Evolutionary conservation across 257 asterid species (phyloP).

Genomic region (Nicotiana benthamiana): DNA sequence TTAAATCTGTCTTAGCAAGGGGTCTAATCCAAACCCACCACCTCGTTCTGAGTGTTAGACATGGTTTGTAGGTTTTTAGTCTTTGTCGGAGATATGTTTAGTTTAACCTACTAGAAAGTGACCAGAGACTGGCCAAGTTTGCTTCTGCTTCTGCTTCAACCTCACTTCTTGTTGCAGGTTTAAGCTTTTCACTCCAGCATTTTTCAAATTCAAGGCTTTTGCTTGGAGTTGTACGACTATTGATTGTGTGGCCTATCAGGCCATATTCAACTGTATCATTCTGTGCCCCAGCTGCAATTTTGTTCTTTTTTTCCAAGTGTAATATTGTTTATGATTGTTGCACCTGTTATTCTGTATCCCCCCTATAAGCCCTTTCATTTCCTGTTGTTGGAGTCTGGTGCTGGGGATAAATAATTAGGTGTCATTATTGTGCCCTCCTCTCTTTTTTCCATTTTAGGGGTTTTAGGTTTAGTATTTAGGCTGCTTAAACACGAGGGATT

Average conservation of each 20-base stretch:
- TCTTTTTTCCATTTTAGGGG: background rate
- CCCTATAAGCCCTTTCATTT: background rate
- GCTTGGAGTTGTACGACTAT: slow-evolving; percentile 22
- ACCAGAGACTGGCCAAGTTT: background rate
- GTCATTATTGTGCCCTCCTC: background rate
- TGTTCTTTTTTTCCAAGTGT: background rate
- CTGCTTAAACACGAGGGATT: background rate
- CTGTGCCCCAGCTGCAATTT: background rate
- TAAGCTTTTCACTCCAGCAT: slow-evolving; percentile 12
- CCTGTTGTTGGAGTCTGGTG: background rate
- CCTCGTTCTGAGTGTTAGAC: background rate
- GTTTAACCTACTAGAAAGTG: background rate
- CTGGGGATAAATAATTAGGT: background rate
- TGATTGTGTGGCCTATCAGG: slow-evolving; percentile 20
- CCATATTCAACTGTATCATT: slow-evolving; percentile 1
- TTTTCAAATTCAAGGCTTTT: slow-evolving; percentile 18
- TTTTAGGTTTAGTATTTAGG: background rate
- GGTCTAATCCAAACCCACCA: background rate
- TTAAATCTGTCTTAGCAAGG: background rate
- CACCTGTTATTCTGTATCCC: background rate
- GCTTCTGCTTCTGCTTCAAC: slow-evolving; percentile 5
- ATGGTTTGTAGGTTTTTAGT: too few relatives aligned
- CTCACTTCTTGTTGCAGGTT: slow-evolving; percentile 18
- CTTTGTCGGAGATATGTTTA: too few relatives aligned
- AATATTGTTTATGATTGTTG: background rate